Conservation (phyloP, 441 rosid species). For the Gossypium schwendimanii region DNA sequence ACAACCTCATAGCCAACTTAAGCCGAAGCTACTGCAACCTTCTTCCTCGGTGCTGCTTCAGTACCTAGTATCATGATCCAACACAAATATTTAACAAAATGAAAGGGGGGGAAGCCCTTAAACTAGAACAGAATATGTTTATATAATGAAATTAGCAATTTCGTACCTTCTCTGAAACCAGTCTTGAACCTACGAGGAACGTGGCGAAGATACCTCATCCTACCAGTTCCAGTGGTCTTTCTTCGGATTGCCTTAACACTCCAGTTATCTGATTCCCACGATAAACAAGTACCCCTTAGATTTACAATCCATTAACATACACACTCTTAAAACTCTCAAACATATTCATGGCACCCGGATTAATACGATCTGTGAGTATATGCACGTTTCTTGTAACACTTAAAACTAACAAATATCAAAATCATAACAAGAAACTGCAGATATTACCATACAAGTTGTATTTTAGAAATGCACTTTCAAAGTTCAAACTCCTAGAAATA, state of each 20-base stretch:
- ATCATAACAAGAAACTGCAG: not conserved
- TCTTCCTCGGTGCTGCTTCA: constrained; percentile 67
- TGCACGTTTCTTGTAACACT: not conserved
- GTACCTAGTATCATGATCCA: constrained; percentile 34
- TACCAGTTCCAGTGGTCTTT: constrained; percentile 85
- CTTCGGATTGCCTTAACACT: constrained; percentile 82
- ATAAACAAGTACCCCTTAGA: not conserved
- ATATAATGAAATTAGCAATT: not conserved
- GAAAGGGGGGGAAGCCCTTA: too few relatives aligned
- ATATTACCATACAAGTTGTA: not conserved
- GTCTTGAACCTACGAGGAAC: constrained; percentile 84
- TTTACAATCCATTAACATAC: not conserved
- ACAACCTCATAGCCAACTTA: constrained; percentile 21
- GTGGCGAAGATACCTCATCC: constrained; percentile 87
- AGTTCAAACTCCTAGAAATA: not conserved
- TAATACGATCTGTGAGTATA: not conserved
- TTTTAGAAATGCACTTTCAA: not conserved
- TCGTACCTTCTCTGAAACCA: constrained; percentile 80
- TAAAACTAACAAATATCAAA: not conserved
- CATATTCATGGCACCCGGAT: not conserved
- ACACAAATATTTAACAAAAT: not conserved
- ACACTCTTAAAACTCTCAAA: not conserved
- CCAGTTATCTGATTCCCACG: constrained; percentile 56
- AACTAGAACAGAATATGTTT: too few relatives aligned
- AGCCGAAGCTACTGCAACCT: constrained; percentile 52